Evolutionary conservation across 768 basidiomycete species (phyloP).

Genomic region (Mycena latifolia): DNA sequence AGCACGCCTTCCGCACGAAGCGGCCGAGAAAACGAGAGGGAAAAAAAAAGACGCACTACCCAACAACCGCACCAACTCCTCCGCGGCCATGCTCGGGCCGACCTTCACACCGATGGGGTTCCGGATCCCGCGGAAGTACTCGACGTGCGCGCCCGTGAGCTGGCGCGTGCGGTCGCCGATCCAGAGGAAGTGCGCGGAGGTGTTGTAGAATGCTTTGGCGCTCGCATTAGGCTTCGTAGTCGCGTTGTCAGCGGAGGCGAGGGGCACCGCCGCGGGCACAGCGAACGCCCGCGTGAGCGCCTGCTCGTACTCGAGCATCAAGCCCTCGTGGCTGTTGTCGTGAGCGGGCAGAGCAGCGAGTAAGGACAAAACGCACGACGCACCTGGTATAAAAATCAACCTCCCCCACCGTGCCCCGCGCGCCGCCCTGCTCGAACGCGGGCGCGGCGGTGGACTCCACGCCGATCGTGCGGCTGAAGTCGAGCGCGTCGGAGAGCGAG

Average conservation of each 20-base stretch:
- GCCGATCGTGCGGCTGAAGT: slow-evolving; percentile 93
- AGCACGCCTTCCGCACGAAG: too few relatives aligned
- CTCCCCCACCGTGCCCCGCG: slow-evolving; percentile 79
- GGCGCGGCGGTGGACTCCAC: slow-evolving; percentile 66
- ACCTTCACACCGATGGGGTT: slow-evolving; percentile 98
- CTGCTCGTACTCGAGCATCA: slow-evolving; percentile 93
- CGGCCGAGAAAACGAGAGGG: too few relatives aligned
- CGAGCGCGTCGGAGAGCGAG: slow-evolving; percentile 89
- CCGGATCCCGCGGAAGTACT: slow-evolving; percentile 92
- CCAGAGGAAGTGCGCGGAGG: slow-evolving; percentile 96
- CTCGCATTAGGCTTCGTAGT: neutral
- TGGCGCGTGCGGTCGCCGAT: slow-evolving; percentile 97
- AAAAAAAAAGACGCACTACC: slow-evolving; percentile 85
- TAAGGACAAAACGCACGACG: too few relatives aligned
- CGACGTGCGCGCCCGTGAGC: slow-evolving; percentile 92
- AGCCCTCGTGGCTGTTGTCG: slow-evolving; percentile 84
- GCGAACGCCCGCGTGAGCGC: slow-evolving; percentile 85
- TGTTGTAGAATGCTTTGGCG: slow-evolving; percentile 79
- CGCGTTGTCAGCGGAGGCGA: too few relatives aligned
- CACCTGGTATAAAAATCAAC: slow-evolving; percentile 96
- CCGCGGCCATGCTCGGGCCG: slow-evolving; percentile 86
- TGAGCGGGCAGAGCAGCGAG: too few relatives aligned
- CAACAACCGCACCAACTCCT: slow-evolving; percentile 82
- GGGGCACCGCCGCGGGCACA: slow-evolving; percentile 44
- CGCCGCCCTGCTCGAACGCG: slow-evolving; percentile 80